Conservation (phyloP, 2,329 filamentous ascomycete genomes). For the Lasiodiplodia theobromae region DNA sequence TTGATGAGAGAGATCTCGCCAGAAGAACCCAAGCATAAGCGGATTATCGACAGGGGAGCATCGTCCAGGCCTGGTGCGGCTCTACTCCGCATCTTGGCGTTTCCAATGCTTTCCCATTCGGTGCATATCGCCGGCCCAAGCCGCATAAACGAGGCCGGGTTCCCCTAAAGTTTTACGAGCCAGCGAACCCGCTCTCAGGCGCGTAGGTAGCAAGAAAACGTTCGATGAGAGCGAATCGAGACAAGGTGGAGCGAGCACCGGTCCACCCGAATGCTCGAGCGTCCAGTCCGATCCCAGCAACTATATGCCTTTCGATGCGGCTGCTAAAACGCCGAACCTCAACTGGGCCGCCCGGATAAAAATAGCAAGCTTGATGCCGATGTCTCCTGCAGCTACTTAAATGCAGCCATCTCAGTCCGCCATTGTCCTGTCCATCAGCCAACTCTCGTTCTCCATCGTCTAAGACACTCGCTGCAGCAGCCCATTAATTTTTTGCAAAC, state of each 20-base stretch:
- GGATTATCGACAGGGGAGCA: neutral
- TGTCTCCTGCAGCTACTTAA: neutral
- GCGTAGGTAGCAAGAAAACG: neutral
- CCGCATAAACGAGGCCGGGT: constrained; percentile 15
- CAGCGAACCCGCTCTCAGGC: neutral
- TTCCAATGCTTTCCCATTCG: neutral
- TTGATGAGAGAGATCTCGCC: too few species aligned
- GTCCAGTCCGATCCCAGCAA: constrained; percentile 1
- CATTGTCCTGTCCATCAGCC: neutral
- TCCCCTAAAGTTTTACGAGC: constrained; percentile 6
- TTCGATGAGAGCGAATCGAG: neutral
- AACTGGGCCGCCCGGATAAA: neutral
- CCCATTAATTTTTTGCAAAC: neutral
- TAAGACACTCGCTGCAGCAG: neutral
- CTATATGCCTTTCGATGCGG: constrained; percentile 5
- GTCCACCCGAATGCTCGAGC: constrained; percentile 10
- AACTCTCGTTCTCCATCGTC: neutral
- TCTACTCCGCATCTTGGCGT: constrained; percentile 21
- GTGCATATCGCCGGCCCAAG: constrained; percentile 4
- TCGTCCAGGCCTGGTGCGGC: constrained; percentile 4
- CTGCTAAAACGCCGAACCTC: constrained; percentile 4
- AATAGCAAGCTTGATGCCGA: neutral
- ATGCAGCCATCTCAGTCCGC: neutral
- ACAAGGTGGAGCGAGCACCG: neutral
- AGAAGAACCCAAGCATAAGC: too few species aligned